These are phyloP conservation scores for Fusarium sp. DNA, from an alignment of 2,329 filamentous ascomycete genomes.

Conservation along the genomic window DNA sequence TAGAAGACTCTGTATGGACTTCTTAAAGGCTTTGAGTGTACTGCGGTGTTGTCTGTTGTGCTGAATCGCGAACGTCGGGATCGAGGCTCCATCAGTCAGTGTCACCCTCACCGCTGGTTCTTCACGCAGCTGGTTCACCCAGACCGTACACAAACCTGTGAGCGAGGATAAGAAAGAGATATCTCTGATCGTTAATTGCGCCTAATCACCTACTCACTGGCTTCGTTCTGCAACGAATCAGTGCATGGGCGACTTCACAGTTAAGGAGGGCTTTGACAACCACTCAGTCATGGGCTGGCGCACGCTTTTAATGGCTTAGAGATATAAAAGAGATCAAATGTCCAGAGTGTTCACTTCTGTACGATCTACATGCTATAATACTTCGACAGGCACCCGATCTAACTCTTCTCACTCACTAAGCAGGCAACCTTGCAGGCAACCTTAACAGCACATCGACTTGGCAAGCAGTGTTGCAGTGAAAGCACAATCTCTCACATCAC, in stretches of 20 bases:
- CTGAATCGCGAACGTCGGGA: not conserved
- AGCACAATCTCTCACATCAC: not conserved
- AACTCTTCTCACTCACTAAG: not conserved
- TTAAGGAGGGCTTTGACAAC: not conserved
- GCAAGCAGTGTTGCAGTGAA: not conserved
- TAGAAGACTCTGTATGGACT: not conserved
- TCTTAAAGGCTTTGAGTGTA: not conserved
- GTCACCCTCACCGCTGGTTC: not conserved
- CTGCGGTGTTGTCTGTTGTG: not conserved
- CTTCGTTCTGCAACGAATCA: not conserved
- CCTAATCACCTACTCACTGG: not conserved
- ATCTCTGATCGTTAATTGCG: too few relatives aligned
- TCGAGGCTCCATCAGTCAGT: not conserved
- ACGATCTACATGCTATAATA: not conserved
- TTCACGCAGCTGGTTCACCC: not conserved
- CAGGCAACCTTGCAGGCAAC: not conserved
- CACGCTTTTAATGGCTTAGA: not conserved
- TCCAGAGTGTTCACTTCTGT: not conserved
- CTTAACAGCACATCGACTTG: not conserved
- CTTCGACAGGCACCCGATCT: not conserved
- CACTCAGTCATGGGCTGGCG: not conserved
- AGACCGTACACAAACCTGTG: not conserved
- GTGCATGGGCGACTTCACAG: not conserved
- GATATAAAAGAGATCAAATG: not conserved
- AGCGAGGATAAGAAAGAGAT: not conserved